These are phyloP conservation scores for Aspergillus versicolor DNA, from an alignment of 2,329 filamentous ascomycete species.

Conservation along the genomic window DNA sequence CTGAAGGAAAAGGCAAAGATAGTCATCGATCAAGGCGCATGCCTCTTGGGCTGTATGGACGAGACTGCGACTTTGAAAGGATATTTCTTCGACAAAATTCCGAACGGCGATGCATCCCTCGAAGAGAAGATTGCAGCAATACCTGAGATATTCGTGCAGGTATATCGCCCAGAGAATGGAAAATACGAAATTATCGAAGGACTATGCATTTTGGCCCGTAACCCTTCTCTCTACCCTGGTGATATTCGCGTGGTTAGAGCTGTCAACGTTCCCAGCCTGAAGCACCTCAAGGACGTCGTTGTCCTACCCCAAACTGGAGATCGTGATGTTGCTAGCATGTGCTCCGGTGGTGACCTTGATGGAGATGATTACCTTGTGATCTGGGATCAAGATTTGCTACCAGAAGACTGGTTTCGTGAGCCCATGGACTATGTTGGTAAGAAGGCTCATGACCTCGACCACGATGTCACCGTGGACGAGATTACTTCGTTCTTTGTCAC, in stretches of 20 bases:
- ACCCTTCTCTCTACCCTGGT: slow-evolving; percentile 90
- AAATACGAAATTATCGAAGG: slow-evolving; percentile 69
- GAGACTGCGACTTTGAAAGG: slow-evolving; percentile 76
- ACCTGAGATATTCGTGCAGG: slow-evolving; percentile 86
- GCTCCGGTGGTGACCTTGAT: slow-evolving; percentile 91
- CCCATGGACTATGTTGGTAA: slow-evolving; percentile 75
- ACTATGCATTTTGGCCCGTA: slow-evolving; percentile 80
- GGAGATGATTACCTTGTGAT: slow-evolving; percentile 95
- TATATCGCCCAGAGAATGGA: slow-evolving; percentile 59
- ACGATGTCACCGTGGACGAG: slow-evolving; percentile 68
- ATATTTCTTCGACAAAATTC: slow-evolving; percentile 56
- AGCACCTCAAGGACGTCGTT: slow-evolving; percentile 78
- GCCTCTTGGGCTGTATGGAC: slow-evolving; percentile 84
- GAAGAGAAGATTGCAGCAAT: slow-evolving; percentile 54
- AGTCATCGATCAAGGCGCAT: slow-evolving; percentile 76
- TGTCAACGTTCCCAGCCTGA: slow-evolving; percentile 70
- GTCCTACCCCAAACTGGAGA: slow-evolving; percentile 84
- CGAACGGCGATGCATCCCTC: slow-evolving; percentile 26
- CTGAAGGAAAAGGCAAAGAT: slow-evolving; percentile 93
- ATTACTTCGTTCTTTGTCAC: slow-evolving; percentile 83
- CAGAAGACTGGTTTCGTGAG: slow-evolving; percentile 65
- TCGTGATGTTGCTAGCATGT: slow-evolving; percentile 85
- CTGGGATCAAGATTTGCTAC: slow-evolving; percentile 78
- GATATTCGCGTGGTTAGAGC: slow-evolving; percentile 87
- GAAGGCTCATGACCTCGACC: slow-evolving; percentile 55